Base-by-base conservation (phyloP, 768 basidiomycete species). In the Trametes coccinea region DNA sequence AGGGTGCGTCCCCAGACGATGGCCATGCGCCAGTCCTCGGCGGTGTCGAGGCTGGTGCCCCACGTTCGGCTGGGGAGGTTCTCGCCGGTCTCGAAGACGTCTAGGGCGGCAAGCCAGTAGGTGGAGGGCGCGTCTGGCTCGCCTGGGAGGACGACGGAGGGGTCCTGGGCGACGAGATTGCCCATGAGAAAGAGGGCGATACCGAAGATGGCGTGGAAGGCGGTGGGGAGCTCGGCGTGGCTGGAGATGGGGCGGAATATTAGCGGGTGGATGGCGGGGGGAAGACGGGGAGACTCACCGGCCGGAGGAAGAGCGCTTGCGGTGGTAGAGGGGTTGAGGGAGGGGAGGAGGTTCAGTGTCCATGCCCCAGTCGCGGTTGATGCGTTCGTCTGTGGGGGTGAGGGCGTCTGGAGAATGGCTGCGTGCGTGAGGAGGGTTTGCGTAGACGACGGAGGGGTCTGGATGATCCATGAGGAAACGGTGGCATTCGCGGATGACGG, bases 11-110 rank as follows among this genome's bases (percentile, higher is more conserved):
- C 87, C 85, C 85, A 87, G 52, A 82, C 76, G 65, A 88, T 76
- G 14, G 85, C 82, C 81, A 88, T 83, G 33, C 83, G 80, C 87
- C 87, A 90, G 72, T 89, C 85, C 66, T 87, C 84, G 6, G 76
- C 59, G n/a, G 44, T 51, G 47, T 49, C 44, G 17, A 40, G n/a
- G 16, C 39, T 65, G 60, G 30, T 22, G 39, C 59, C 63, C 49
- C 61, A 61, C 14, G 67, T 66, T 37, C 78, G 78, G 39, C 78
- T 77, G 0, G 86, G 86, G 6, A 86, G 73, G 64, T 79, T 84
- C 67, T 89, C 86, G 46, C 86, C 87, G 6, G 82, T 84, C 73
- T 88, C 85, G 66, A 90, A 87, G 6, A 87, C 84, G 67, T 88
- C 87, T 55, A 90, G 76, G 1, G 88, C 85, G n/a, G 83, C 80